Percentiles rank a stretch among this genome's conserved stretches.
These are phyloP conservation scores for Zostera marina DNA, from an alignment of 116 monocot genomes.

Conservation along the genomic window DNA sequence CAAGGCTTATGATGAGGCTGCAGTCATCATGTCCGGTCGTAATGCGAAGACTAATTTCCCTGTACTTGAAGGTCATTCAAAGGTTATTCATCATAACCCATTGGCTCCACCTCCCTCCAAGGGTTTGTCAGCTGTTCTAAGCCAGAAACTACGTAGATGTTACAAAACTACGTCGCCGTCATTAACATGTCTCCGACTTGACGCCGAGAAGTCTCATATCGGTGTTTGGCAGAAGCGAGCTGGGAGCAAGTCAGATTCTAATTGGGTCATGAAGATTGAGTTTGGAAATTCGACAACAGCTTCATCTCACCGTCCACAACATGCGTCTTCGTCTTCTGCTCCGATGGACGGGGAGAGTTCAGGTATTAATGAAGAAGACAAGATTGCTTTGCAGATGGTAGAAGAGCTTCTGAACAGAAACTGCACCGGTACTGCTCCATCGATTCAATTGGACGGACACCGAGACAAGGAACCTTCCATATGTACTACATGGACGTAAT, in stretches of 20 bases:
- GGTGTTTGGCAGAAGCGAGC: slow-evolving; percentile 97
- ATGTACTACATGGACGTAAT: background rate
- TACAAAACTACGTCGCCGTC: slow-evolving; percentile 84
- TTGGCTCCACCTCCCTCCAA: background rate
- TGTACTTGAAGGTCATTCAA: too few species aligned
- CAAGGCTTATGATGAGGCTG: slow-evolving; percentile 85
- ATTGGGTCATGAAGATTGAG: slow-evolving; percentile 89
- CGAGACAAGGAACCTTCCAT: slow-evolving; percentile 4
- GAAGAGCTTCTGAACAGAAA: slow-evolving; percentile 81
- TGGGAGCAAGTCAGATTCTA: slow-evolving; percentile 60
- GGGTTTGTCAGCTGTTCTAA: slow-evolving; percentile 54
- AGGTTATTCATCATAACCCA: too few species aligned
- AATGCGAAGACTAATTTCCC: slow-evolving; percentile 99
- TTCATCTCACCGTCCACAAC: background rate
- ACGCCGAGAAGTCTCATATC: slow-evolving; percentile 87
- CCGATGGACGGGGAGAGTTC: background rate
- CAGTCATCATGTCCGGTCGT: slow-evolving; percentile 94
- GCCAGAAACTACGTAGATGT: slow-evolving; percentile 69
- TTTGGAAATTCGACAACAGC: slow-evolving; percentile 21
- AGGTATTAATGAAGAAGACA: slow-evolving; percentile 56
- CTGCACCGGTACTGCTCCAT: slow-evolving; percentile 17
- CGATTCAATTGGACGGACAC: background rate
- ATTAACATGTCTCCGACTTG: slow-evolving; percentile 90
- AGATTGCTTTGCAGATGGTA: slow-evolving; percentile 87
- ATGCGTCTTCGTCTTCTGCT: too few species aligned